Conservation (phyloP, 176 grass and related monocot genomes). For the Microstegium vimineum region DNA sequence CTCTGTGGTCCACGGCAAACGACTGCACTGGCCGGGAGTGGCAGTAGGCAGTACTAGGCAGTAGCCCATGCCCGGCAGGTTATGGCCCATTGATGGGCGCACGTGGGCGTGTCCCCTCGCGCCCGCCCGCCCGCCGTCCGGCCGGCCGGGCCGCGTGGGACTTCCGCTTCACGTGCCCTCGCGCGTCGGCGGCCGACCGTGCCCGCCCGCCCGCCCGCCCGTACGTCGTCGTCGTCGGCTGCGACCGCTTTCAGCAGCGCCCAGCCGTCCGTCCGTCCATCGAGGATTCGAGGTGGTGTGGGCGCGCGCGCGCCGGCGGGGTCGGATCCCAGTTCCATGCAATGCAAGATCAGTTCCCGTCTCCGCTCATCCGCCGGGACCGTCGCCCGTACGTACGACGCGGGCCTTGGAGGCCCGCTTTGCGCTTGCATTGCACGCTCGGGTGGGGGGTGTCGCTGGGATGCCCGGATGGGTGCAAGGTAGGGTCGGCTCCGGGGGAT, state of each 20-base stretch:
- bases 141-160: not conserved
- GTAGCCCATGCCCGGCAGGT: not conserved
- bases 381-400: not conserved
- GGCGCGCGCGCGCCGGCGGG: not conserved
- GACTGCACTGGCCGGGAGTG: not conserved
- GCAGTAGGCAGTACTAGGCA: not conserved
- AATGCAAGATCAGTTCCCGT: not conserved
- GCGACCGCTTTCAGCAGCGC: not conserved
- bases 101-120: conserved; percentile 5
- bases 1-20: not conserved
- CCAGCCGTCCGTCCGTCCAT: not conserved
- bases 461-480: not conserved
- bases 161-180: not conserved
- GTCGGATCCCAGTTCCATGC: not conserved
- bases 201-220: no score
- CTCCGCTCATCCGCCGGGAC: not conserved
- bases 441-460: no score
- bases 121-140: not conserved
- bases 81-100: conserved; percentile 10
- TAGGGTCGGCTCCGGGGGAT: not conserved
- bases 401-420: not conserved
- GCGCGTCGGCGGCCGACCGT: conserved; percentile 26
- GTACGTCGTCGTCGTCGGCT: not conserved
- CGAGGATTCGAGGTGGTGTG: not conserved
- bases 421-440: not conserved